Evolutionary conservation across 805 yeast species (phyloP).

Genomic region (Hagleromyces aurorensis): DNA sequence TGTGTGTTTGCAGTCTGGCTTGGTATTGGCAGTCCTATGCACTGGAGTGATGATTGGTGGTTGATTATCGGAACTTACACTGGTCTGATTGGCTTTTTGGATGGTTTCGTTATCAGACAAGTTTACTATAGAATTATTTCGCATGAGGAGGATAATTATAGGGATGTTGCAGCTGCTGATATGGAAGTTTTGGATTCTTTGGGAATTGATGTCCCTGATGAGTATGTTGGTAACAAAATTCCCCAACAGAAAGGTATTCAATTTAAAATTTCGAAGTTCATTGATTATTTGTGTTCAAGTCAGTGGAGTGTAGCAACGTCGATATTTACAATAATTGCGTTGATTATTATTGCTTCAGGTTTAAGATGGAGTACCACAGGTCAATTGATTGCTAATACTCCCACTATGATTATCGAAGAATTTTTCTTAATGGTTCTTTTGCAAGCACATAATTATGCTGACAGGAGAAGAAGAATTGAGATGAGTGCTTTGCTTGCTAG

Average conservation of each 20-base stretch:
- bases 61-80: conserved; percentile 40
- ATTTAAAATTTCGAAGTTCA: conserved; percentile 18
- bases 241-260: conserved; percentile 10
- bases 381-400: conserved; percentile 35
- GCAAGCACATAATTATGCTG: conserved; percentile 34
- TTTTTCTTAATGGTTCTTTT: conserved; percentile 34
- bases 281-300: conserved; percentile 29
- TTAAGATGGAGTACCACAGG: conserved; percentile 36
- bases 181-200: conserved; percentile 23
- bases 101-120: conserved; percentile 37
- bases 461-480: conserved; percentile 21
- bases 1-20: conserved; percentile 34
- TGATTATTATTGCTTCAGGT: conserved; percentile 30
- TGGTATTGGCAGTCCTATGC: conserved; percentile 32
- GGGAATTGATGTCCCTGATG: conserved; percentile 22
- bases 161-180: conserved; percentile 28
- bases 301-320: conserved; percentile 29
- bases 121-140: conserved; percentile 28
- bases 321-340: conserved; percentile 23
- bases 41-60: conserved; percentile 38
- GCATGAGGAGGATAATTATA: conserved; percentile 24
- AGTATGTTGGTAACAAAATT: conserved; percentile 9
- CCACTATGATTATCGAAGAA: conserved; percentile 39
- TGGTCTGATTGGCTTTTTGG: conserved; percentile 37
- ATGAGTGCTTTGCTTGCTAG: conserved; percentile 18